A percentile compares a stretch with the other conserved stretches of the same genome.
phyloP scores from a whole-genome alignment of 306 rosid species.

The Lathyrus tuberosus region DNA sequence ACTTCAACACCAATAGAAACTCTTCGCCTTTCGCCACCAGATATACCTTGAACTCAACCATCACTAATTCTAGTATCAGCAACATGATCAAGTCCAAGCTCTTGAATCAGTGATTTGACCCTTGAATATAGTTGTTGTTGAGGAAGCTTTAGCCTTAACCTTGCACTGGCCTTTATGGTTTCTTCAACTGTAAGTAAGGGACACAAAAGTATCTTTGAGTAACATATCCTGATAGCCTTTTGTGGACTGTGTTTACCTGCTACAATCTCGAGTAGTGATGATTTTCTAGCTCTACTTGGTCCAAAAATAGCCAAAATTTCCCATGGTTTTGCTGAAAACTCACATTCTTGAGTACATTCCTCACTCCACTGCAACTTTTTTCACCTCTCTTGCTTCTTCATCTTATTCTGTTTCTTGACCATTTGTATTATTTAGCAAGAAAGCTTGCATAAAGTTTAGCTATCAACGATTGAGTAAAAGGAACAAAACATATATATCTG shows the following conservation, averaged over 20 bases:
- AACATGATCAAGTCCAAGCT: constrained; percentile 75
- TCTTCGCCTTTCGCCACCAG: constrained; percentile 87
- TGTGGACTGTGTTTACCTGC: constrained; percentile 73
- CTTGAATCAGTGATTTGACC: no score
- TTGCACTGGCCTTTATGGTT: constrained; percentile 80
- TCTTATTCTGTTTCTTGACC: constrained; percentile 40
- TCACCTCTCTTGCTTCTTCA: constrained; percentile 38
- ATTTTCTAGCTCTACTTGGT: constrained; percentile 94
- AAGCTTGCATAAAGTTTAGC: neutral
- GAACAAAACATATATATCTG: neutral
- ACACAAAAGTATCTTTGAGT: constrained; percentile 71
- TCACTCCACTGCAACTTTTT: constrained; percentile 41
- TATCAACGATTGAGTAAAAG: neutral
- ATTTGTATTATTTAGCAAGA: constrained; percentile 9
- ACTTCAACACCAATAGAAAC: constrained; percentile 96
- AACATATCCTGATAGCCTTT: constrained; percentile 76
- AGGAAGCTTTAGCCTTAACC: constrained; percentile 62
- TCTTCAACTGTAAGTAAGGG: constrained; percentile 89
- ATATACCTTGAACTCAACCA: constrained; percentile 74
- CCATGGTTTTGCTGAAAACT: constrained; percentile 68
- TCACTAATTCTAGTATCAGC: constrained; percentile 75
- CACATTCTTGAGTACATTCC: constrained; percentile 66
- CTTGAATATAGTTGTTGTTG: no score
- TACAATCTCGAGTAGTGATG: constrained; percentile 78
- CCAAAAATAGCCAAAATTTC: constrained; percentile 91